Conservation (phyloP, 495 filamentous ascomycete genomes). For the Penicillium coprophilum region DNA sequence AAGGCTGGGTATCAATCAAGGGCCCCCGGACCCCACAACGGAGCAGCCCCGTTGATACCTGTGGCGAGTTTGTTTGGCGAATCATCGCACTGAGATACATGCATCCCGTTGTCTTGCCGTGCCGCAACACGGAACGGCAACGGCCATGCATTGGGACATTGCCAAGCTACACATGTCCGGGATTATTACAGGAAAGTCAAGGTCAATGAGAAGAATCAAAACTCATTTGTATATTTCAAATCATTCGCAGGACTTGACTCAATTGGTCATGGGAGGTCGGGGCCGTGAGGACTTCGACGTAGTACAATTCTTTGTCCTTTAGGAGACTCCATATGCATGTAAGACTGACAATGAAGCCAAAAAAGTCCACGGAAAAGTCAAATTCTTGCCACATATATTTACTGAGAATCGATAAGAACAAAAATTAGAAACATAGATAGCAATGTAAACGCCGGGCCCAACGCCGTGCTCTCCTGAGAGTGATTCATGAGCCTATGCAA, state of each 20-base stretch:
- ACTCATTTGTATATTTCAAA: background rate
- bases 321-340: background rate
- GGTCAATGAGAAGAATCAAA: background rate
- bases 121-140: conserved; percentile 8
- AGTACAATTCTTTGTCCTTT: background rate
- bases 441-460: conserved; percentile 20
- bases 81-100: background rate
- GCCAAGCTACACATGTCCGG: background rate
- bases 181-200: background rate
- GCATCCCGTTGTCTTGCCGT: background rate
- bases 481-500: conserved; percentile 24
- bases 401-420: conserved; percentile 6
- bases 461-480: conserved; percentile 23
- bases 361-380: background rate
- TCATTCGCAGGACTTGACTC: background rate
- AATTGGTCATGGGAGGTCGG: background rate
- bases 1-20: conserved; percentile 3
- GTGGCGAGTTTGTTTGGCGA: background rate
- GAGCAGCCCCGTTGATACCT: background rate
- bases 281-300: background rate
- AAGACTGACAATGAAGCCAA: background rate
- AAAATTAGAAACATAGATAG: conserved; percentile 2
- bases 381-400: conserved; percentile 1
- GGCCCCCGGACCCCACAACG: background rate
- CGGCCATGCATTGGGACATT: conserved; percentile 18